phyloP scores from a whole-genome alignment of 305 asterid genomes.

The Fraxinus sp. region DNA sequence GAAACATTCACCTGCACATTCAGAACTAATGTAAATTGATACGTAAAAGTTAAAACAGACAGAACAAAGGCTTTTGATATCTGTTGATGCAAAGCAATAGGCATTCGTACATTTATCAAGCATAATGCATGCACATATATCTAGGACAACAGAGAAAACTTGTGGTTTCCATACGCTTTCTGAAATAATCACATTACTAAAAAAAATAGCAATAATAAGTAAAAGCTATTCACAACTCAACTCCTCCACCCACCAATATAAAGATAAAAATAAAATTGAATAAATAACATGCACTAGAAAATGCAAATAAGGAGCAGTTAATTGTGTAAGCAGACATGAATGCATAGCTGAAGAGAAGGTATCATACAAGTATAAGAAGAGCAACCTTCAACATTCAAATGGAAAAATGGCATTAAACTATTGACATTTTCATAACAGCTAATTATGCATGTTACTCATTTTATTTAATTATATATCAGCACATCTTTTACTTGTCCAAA shows the following conservation, averaged over 20 bases:
- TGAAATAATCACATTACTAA: background rate
- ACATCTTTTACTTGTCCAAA: background rate
- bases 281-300: background rate
- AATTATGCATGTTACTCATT: background rate
- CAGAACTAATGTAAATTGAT: conserved; percentile 16
- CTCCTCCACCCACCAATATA: background rate
- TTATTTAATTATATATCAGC: background rate
- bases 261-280: background rate
- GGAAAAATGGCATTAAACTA: background rate
- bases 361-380: background rate
- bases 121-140: background rate
- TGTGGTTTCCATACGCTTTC: background rate
- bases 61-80: background rate
- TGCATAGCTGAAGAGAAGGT: background rate
- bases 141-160: background rate
- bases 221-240: background rate
- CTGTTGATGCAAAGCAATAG: background rate
- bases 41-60: background rate
- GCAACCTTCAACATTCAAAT: background rate
- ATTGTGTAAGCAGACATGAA: background rate
- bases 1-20: conserved; percentile 65
- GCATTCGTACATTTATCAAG: background rate
- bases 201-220: background rate
- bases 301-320: background rate
- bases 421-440: background rate